Conservation (phyloP, 495 filamentous ascomycete genomes). For the Terfezia claveryi region DNA sequence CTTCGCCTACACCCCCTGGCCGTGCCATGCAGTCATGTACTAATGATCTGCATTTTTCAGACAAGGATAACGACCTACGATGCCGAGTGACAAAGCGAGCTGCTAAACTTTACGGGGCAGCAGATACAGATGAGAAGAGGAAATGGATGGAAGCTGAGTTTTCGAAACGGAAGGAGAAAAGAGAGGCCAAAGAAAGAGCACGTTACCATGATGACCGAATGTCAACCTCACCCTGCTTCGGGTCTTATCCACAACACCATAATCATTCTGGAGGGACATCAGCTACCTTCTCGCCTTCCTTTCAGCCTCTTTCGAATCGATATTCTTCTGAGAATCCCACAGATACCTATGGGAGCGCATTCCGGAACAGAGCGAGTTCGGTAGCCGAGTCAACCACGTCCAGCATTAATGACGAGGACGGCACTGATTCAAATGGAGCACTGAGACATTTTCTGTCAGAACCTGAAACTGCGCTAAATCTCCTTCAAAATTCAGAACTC, state of each 20-base stretch:
- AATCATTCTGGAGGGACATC: neutral
- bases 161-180: constrained; percentile 16
- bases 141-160: constrained; percentile 21
- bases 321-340: neutral
- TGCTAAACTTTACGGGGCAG: constrained; percentile 14
- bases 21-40: neutral
- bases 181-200: constrained; percentile 11
- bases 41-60: constrained; percentile 4
- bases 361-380: neutral
- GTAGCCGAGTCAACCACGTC: neutral
- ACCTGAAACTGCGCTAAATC: neutral
- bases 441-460: neutral
- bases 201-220: neutral
- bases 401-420: neutral
- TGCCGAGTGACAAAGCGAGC: constrained; percentile 23
- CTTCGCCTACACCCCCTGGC: neutral
- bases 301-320: neutral
- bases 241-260: neutral
- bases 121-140: constrained; percentile 9
- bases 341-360: neutral
- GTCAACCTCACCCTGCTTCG: neutral
- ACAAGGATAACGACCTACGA: constrained; percentile 22
- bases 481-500: neutral
- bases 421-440: neutral
- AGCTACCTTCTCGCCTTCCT: neutral